These are phyloP conservation scores for Roridomyces roridus DNA, from an alignment of 768 basidiomycete species.

Conservation along the genomic window DNA sequence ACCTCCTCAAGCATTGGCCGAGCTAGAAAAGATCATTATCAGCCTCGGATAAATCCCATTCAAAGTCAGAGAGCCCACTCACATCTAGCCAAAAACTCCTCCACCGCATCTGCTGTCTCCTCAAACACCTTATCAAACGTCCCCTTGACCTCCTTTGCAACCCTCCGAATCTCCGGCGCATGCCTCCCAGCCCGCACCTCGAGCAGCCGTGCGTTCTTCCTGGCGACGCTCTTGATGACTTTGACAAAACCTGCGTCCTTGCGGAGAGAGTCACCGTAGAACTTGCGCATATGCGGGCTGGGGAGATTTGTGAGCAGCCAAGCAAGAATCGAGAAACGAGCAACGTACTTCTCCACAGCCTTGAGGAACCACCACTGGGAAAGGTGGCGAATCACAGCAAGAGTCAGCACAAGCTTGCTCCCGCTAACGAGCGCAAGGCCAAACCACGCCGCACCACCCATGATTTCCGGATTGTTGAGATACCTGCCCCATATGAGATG, in stretches of 20 bases:
- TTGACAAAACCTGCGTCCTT: slow-evolving; percentile 98
- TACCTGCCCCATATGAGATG: slow-evolving; percentile 57
- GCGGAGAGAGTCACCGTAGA: slow-evolving; percentile 92
- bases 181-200: slow-evolving; percentile 82
- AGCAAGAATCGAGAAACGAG: background rate
- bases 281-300: slow-evolving; percentile 97
- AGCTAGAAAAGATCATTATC: slow-evolving; percentile 56
- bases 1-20: slow-evolving; percentile 88
- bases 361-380: slow-evolving; percentile 97
- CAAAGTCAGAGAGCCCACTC: slow-evolving; percentile 33
- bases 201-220: slow-evolving; percentile 77
- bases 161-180: slow-evolving; percentile 80
- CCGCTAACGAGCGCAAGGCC: slow-evolving; percentile 91
- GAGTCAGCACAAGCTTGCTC: slow-evolving; percentile 86
- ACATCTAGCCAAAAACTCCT: slow-evolving; percentile 94
- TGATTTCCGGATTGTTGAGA: slow-evolving; percentile 93
- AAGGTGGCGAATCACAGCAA: slow-evolving; percentile 85
- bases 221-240: slow-evolving; percentile 94
- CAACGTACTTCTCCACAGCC: slow-evolving; percentile 85
- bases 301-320: background rate
- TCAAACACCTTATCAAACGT: slow-evolving; percentile 96
- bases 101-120: slow-evolving; percentile 90
- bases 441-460: slow-evolving; percentile 96
- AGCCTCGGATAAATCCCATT: slow-evolving; percentile 14
- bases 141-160: slow-evolving; percentile 88